Percentiles rank a stretch among this genome's conserved stretches.
phyloP scores from a whole-genome alignment of 1,284 basidiomycete genomes.

The Sparassis latifolia region DNA sequence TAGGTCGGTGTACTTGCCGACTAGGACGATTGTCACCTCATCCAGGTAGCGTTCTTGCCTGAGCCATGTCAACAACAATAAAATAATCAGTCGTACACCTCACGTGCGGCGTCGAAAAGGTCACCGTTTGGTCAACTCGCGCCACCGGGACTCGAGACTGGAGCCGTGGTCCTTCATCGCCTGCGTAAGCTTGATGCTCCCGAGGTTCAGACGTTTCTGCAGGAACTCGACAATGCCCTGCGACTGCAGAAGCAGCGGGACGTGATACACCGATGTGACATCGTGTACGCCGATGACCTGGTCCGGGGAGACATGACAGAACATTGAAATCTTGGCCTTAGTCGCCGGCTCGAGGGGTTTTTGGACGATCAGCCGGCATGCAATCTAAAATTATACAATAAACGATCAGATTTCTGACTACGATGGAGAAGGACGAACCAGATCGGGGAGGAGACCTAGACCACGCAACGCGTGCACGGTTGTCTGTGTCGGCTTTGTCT shows the following conservation, averaged over 20 bases:
- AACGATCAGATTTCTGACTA: not conserved
- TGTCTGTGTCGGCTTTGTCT: slow-evolving; percentile 98
- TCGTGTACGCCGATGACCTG: slow-evolving; percentile 98
- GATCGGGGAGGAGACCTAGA: slow-evolving; percentile 88
- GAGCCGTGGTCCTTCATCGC: slow-evolving; percentile 59
- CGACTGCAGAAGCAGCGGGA: slow-evolving; percentile 87
- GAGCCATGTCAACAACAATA: not conserved
- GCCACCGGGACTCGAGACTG: slow-evolving; percentile 73
- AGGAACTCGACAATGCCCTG: slow-evolving; percentile 91
- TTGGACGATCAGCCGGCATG: slow-evolving; percentile 76
- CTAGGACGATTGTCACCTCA: slow-evolving; percentile 84
- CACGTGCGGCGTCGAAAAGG: not conserved
- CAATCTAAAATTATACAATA: slow-evolving; percentile 54
- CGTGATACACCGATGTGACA: slow-evolving; percentile 95
- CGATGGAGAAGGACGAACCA: slow-evolving; percentile 45
- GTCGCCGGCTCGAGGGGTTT: slow-evolving; percentile 77
- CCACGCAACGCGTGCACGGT: slow-evolving; percentile 94
- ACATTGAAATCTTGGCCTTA: slow-evolving; percentile 98
- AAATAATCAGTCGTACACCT: slow-evolving; percentile 1
- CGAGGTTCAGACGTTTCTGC: slow-evolving; percentile 74
- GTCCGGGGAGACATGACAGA: slow-evolving; percentile 92
- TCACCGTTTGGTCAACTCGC: slow-evolving; percentile 64
- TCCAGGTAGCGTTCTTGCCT: slow-evolving; percentile 94
- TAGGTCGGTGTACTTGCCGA: slow-evolving; percentile 96
- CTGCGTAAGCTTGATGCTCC: slow-evolving; percentile 48